Percentiles rank a stretch among this genome's conserved stretches.
phyloP scores from a whole-genome alignment of 805 yeast species.

The Starmera pachycereana region DNA sequence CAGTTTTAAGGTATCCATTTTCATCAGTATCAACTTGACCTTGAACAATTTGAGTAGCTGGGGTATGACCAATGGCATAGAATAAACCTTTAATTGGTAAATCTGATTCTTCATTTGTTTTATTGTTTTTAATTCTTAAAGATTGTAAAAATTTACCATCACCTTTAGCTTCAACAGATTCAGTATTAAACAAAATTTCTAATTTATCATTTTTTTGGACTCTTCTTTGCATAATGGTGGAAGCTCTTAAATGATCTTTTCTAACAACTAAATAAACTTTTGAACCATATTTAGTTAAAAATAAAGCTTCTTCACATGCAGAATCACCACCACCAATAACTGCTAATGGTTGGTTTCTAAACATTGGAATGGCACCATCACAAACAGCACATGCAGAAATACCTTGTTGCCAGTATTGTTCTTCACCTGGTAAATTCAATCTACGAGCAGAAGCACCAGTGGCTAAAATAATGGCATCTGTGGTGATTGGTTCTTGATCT shows the following conservation, averaged over 20 bases:
- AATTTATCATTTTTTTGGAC: constrained; percentile 75
- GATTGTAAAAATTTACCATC: constrained; percentile 73
- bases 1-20: constrained; percentile 79
- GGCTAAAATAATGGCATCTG: constrained; percentile 88
- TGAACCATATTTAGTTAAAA: constrained; percentile 94
- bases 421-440: constrained; percentile 91
- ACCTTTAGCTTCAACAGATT: constrained; percentile 83
- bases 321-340: constrained; percentile 99
- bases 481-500: constrained; percentile 81
- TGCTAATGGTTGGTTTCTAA: constrained; percentile 95
- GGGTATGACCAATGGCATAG: constrained; percentile 96
- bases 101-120: constrained; percentile 58
- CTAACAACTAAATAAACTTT: constrained; percentile 91
- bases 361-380: constrained; percentile 99
- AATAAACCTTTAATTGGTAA: constrained; percentile 83
- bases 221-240: constrained; percentile 95
- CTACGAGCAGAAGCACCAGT: constrained; percentile 99
- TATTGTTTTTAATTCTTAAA: constrained; percentile 57
- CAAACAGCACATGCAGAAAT: constrained; percentile 99
- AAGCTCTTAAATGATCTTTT: constrained; percentile 90
- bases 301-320: constrained; percentile 98
- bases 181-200: constrained; percentile 83
- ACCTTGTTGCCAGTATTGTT: constrained; percentile 97
- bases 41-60: constrained; percentile 79
- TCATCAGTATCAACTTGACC: constrained; percentile 74